Base-by-base conservation (phyloP, 768 basidiomycete genomes). In the Tylopilus vinaceipallidus region DNA sequence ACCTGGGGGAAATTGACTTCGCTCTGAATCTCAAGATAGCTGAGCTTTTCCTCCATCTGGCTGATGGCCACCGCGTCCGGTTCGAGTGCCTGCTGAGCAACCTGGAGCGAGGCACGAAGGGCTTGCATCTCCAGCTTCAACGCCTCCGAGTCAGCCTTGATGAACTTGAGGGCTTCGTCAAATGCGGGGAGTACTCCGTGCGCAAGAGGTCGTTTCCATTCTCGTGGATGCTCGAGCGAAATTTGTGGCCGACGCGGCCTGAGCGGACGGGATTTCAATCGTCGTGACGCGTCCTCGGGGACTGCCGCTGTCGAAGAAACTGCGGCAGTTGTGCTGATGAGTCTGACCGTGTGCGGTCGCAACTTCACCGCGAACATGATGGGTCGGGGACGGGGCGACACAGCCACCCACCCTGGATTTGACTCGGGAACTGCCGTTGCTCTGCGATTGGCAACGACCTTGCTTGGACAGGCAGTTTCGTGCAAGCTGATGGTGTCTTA, bases 1-100 rank as follows among this genome's bases (percentile, higher is more conserved):
- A 86, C 80, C 45, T 84, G 76, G 0, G 94, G 95, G n/a, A 92
- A 70, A 66, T 98, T 95, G 26, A 90, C 72, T 64, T 86, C 77
- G 49, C 86, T 85, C 70, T 92, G 89, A 10, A 95, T 76, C 55
- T 91, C 83, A 38, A 95, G 62, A 49, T 87, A 77, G 17, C 73
- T 60, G 38, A 83, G 60, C 64, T 76, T 80, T 59, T 75, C 71
- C 52, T 78, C 62, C 63, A 81, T 58, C 29, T 63, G 50, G 52
- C 76, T 73, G 56, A 83, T 56, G 38, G 70, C 70, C 19, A 57
- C 64, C 38, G 70, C 68, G 51, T 75, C 57, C 20, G 51, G 55
- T 23, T 64, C 56, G 27, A 68, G 53, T 46, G 58, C 67, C 26
- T 65, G 55, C 44, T 56, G 52, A 30, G 48, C 48, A 30, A 47